Base-by-base conservation (phyloP, 495 filamentous ascomycete species). In the Venustampulla echinocandica region DNA sequence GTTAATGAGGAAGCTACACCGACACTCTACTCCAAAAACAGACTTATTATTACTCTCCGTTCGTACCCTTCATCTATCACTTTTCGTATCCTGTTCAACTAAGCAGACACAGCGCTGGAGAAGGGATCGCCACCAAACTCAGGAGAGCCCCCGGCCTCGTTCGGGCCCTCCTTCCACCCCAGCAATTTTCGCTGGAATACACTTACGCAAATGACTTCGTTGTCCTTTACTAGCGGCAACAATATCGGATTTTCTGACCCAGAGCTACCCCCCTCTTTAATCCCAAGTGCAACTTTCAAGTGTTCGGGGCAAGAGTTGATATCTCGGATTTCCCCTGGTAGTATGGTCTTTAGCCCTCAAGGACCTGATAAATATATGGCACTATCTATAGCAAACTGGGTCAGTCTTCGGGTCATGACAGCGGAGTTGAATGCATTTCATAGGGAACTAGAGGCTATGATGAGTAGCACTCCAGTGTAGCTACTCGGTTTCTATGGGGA, bases 1-100 rank as follows among this genome's bases (percentile, higher is more conserved):
- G 38, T 64, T 14, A 59, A 63, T 33, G 28, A 23, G 28, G 63
- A 65, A 56, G 60, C 54, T 10, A 63, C 52, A 2, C 46, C 54
- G 3, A 53, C 62, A n/a, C 49, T 65, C n/a, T 65, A 64, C 27
- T 37, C 54, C 14, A 34, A 58, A 22, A 62, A 67, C 52, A 44
- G 9, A 1, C 61, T 65, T 42, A 43, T 53, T 10, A 49, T 61
- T 6, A 46, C 35, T 37, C 48, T 62, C 27, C 27, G 61, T 62
- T 35, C 18, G 47, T 25, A 4, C 18, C 22, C 25, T 15, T 23
- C 10, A 14, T 9, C 15, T 18, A 20, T 20, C 21, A n/a, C 23
- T 28, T 28, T 24, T 27, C 32, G 1, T 40, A 10, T 24, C 22
- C 19, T 11, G 13, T 15, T 24, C 44, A 17, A n/a, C 27, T 49